Conservation (phyloP, 2,329 filamentous ascomycete species). For the Ophiostoma triangulosporum region DNA sequence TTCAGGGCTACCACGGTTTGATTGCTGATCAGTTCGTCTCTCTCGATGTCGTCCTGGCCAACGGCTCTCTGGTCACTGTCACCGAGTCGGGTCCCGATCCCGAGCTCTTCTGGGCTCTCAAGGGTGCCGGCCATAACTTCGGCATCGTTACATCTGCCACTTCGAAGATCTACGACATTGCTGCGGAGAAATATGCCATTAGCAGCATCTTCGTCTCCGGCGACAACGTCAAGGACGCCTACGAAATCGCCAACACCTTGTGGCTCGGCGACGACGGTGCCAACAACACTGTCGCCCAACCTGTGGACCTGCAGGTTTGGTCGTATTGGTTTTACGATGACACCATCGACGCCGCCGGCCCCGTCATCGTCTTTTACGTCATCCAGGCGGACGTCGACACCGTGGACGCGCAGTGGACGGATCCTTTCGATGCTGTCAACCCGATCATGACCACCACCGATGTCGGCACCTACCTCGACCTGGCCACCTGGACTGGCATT, state of each 20-base stretch:
- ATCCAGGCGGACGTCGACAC: slow-evolving; percentile 28
- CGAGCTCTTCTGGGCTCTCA: slow-evolving; percentile 43
- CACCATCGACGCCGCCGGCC: slow-evolving; percentile 25
- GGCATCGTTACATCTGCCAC: slow-evolving; percentile 33
- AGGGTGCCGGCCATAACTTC: slow-evolving; percentile 45
- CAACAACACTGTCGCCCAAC: slow-evolving; percentile 18
- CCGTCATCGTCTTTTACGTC: slow-evolving; percentile 28
- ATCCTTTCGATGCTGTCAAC: slow-evolving; percentile 29
- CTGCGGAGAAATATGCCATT: slow-evolving; percentile 24
- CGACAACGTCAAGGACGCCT: slow-evolving; percentile 31
- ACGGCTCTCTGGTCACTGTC: slow-evolving; percentile 28
- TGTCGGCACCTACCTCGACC: slow-evolving; percentile 30
- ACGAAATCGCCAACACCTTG: slow-evolving; percentile 28
- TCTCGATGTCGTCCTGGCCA: slow-evolving; percentile 36
- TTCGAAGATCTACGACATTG: slow-evolving; percentile 32
- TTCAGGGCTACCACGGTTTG: slow-evolving; percentile 40
- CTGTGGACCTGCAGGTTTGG: slow-evolving; percentile 34
- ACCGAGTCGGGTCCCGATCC: slow-evolving; percentile 19
- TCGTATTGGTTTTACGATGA: slow-evolving; percentile 32
- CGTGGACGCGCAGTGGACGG: slow-evolving; percentile 21
- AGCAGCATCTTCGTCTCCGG: slow-evolving; percentile 29
- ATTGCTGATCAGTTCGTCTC: slow-evolving; percentile 39
- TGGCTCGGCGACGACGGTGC: slow-evolving; percentile 23
- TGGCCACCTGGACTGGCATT: slow-evolving; percentile 30
- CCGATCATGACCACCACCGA: slow-evolving; percentile 18